phyloP scores from a whole-genome alignment of 257 asterid species.

The Solanum ahanhuiri region DNA sequence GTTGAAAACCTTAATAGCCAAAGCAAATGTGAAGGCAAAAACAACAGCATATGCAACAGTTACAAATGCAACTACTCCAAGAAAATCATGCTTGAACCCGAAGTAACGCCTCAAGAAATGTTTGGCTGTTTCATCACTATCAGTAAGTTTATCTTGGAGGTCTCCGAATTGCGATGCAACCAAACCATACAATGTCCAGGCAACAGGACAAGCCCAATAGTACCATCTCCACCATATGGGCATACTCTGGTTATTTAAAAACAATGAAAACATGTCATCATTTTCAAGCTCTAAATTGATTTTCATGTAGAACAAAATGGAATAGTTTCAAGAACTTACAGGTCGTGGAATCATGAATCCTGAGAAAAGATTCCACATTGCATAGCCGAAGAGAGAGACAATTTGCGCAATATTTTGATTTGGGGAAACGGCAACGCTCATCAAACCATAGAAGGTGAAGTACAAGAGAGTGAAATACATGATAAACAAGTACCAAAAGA shows the following conservation, averaged over 20 bases:
- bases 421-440: constrained; percentile 62
- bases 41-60: constrained; percentile 16
- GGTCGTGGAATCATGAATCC: constrained; percentile 73
- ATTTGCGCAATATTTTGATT: constrained; percentile 57
- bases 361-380: constrained; percentile 59
- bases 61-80: constrained; percentile 31
- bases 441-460: constrained; percentile 78
- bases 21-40: constrained; percentile 36
- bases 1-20: constrained; percentile 35
- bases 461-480: constrained; percentile 48
- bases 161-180: constrained; percentile 56
- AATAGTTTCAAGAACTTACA: constrained; percentile 22
- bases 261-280: not conserved
- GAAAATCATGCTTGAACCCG: constrained; percentile 42
- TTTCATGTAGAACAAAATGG: not conserved
- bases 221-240: constrained; percentile 91
- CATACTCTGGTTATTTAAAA: constrained; percentile 30
- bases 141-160: not conserved
- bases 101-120: constrained; percentile 33
- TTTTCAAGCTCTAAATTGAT: not conserved
- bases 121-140: constrained; percentile 11
- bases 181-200: constrained; percentile 62
- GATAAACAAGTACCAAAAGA: constrained; percentile 70
- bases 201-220: constrained; percentile 54
- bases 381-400: constrained; percentile 37